Percentiles rank a stretch among this genome's conserved stretches.
These are phyloP conservation scores for Sporothrix pseudoabietina DNA, from an alignment of 2,329 filamentous ascomycete species.

Conservation along the genomic window DNA sequence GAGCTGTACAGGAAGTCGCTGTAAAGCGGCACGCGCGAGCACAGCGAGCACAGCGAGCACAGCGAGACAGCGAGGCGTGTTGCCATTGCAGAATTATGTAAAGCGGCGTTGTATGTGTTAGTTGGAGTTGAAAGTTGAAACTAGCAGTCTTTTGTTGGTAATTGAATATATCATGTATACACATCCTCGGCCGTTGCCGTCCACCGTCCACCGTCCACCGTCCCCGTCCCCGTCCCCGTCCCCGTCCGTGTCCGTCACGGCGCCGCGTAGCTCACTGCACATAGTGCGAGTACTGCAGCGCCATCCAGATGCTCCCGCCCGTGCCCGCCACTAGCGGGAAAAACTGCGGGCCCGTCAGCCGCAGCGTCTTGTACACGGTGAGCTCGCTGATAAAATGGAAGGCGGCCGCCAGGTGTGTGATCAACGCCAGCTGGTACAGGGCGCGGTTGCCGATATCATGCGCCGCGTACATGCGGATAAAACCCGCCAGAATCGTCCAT, in stretches of 20 bases:
- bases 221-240: background rate
- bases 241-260: background rate
- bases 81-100: no score
- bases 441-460: conserved; percentile 74
- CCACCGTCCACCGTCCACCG: background rate
- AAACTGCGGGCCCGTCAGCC: conserved; percentile 59
- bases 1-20: conserved; percentile 77
- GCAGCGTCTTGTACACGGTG: conserved; percentile 74
- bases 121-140: background rate
- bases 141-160: background rate
- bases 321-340: conserved; percentile 56
- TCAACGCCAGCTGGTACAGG: conserved; percentile 78
- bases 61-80: background rate
- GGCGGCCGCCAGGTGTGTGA: conserved; percentile 78
- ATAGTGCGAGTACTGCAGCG: conserved; percentile 69
- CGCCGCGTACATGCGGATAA: conserved; percentile 80
- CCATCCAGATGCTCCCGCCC: conserved; percentile 61
- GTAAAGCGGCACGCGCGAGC: conserved; percentile 23
- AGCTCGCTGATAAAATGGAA: conserved; percentile 80
- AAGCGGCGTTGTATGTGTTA: no score
- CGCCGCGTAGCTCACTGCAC: conserved; percentile 43
- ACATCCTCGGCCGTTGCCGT: background rate
- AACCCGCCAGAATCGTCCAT: conserved; percentile 77
- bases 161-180: background rate
- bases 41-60: background rate